Conservation (phyloP, 1,139 yeast species). For the Lodderomyces beijingensis region DNA sequence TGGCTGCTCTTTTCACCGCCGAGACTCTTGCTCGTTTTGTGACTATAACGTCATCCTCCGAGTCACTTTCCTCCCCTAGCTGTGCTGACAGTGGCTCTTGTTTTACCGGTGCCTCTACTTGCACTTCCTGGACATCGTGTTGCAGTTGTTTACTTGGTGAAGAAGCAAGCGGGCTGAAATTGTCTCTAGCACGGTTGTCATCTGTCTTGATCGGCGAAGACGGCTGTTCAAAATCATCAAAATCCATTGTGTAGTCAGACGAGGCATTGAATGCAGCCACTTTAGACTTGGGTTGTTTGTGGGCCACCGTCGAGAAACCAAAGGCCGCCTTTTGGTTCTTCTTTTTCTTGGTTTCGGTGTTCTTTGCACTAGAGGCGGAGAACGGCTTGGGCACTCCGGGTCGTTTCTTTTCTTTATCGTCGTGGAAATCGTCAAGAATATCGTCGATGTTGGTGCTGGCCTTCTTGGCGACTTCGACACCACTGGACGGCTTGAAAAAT, state of each 20-base stretch:
- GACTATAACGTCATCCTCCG: constrained; percentile 53
- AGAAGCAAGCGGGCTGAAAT: not conserved
- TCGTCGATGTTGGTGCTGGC: constrained; percentile 41
- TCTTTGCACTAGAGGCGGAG: constrained; percentile 10
- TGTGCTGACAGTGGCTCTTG: constrained; percentile 13
- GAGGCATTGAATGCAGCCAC: constrained; percentile 14
- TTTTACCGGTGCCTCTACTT: constrained; percentile 11
- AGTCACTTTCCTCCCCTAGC: constrained; percentile 23
- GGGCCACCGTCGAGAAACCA: constrained; percentile 25
- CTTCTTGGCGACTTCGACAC: constrained; percentile 19
- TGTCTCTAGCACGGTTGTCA: not conserved
- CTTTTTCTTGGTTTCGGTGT: constrained; percentile 12
- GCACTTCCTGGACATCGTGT: constrained; percentile 1
- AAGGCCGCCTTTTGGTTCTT: constrained; percentile 18
- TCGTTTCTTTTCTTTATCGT: constrained; percentile 17
- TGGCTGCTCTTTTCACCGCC: constrained; percentile 19
- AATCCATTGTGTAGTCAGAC: constrained; percentile 17
- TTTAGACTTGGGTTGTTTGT: constrained; percentile 14
- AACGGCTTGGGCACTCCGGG: constrained; percentile 8
- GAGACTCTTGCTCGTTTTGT: constrained; percentile 41
- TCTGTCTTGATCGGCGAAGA: constrained; percentile 24
- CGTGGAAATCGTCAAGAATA: constrained; percentile 41
- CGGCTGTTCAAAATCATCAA: constrained; percentile 20
- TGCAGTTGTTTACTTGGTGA: not conserved
- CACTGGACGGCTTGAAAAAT: constrained; percentile 45